Base-by-base conservation (phyloP, 441 rosid species). In the Populus hybrid region DNA sequence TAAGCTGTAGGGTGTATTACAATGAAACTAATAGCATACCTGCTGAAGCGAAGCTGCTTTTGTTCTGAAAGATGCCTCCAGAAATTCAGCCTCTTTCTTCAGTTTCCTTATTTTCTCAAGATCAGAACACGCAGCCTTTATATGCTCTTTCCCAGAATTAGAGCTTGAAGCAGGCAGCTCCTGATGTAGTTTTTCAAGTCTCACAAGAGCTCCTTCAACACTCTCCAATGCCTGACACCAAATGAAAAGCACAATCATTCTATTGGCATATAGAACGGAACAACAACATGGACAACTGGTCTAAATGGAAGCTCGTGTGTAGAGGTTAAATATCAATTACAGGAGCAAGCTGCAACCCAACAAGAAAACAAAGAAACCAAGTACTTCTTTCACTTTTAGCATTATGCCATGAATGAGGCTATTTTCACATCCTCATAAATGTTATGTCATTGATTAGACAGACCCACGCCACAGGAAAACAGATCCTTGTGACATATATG, bases 61-160 rank as follows among this genome's bases (percentile, higher is more conserved):
- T 75, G 97, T 98, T 81, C 97, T 89, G 86, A 93, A 93, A 84
- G 98, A 97, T 73, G 92, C 99, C 87, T 97, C 98, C 69, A 97
- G 90, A 90, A 97, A 97, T 78, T 92, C 98, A 77, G 99, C 98
- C 89, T 97, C 99, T 86, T 97, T 94, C 89, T 94, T 97, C 21
- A 97, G 98, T 89, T 92, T 97, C 86, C 99, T 88, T 80, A 97
- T 93, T 79, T 88, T 94, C 87, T 97, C 97, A 79, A 97, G 97
- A 90, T 97, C 98, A 82, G 97, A 92, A 86, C 98, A 94, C 79
- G 99, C 99, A 73, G 97, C 99, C 86, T 94, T 85, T 79, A 96
- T 75, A 82, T 94, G 92, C 86, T 93, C 97, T 83, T 92, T 96
- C 84, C 98, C 96, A 78, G 94, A 88, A 80, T 77, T 81, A 76